Evolutionary conservation across 2,329 filamentous ascomycete genomes (phyloP).

Genomic region (Periglandula ipomoeae): DNA sequence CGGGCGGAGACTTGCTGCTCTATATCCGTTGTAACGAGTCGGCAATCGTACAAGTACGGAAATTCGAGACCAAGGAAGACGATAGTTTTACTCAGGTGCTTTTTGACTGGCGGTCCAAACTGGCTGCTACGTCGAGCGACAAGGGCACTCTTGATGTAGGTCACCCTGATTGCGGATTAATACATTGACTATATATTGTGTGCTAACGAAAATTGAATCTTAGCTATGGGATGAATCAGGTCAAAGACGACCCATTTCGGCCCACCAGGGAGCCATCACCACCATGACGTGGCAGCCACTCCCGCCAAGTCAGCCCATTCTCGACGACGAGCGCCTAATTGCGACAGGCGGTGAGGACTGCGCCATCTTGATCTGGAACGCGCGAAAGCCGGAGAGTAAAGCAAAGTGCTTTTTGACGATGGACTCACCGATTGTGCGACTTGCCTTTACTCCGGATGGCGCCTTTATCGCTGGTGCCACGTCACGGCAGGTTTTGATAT

Average conservation of each 20-base stretch:
- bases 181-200: no score
- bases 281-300: conserved; percentile 53
- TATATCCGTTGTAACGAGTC: conserved; percentile 38
- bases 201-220: background rate
- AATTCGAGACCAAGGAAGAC: conserved; percentile 43
- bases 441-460: conserved; percentile 55
- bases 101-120: conserved; percentile 43
- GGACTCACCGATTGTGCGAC: conserved; percentile 45
- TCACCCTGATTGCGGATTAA: conserved; percentile 5
- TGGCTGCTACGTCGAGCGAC: conserved; percentile 51
- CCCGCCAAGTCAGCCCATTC: conserved; percentile 21
- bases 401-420: conserved; percentile 53
- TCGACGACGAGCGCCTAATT: conserved; percentile 45
- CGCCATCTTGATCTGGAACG: conserved; percentile 55
- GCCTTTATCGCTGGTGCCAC: conserved; percentile 55
- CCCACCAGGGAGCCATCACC: conserved; percentile 50
- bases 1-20: conserved; percentile 46
- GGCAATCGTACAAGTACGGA: conserved; percentile 35
- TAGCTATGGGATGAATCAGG: conserved; percentile 48
- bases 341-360: conserved; percentile 55
- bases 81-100: conserved; percentile 47
- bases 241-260: conserved; percentile 45
- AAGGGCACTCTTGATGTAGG: conserved; percentile 53
- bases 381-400: conserved; percentile 42
- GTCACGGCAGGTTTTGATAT: conserved; percentile 49